Conservation (phyloP, 2,329 filamentous ascomycete genomes). For the Pseudopithomyces chartarum region DNA sequence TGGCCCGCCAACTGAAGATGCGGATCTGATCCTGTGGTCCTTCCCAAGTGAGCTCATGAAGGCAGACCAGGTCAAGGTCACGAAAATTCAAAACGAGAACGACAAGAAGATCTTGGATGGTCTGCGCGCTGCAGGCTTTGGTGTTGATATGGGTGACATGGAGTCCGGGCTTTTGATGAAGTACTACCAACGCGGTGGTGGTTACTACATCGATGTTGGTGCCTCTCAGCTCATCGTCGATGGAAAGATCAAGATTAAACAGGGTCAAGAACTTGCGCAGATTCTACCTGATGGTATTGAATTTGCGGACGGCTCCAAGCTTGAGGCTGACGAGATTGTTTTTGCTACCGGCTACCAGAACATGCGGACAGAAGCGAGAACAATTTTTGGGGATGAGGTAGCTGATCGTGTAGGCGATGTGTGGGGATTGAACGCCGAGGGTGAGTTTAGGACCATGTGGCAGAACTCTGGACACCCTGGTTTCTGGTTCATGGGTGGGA, state of each 20-base stretch:
- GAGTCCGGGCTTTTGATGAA: constrained; percentile 42
- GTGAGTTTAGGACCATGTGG: constrained; percentile 53
- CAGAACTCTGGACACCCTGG: constrained; percentile 41
- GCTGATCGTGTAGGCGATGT: constrained; percentile 50
- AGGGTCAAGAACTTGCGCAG: constrained; percentile 40
- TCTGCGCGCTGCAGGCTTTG: constrained; percentile 50
- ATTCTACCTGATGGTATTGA: constrained; percentile 48
- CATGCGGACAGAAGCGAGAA: constrained; percentile 45
- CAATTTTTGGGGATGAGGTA: constrained; percentile 49
- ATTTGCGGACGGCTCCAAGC: constrained; percentile 50
- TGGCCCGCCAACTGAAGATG: constrained; percentile 31
- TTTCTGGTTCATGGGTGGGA: constrained; percentile 54
- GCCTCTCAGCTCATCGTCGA: constrained; percentile 49
- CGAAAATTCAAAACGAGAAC: constrained; percentile 31
- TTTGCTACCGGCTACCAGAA: constrained; percentile 55
- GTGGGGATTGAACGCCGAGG: constrained; percentile 53
- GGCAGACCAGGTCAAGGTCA: constrained; percentile 29
- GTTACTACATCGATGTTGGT: constrained; percentile 57
- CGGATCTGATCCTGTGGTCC: constrained; percentile 38
- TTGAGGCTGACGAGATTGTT: constrained; percentile 54
- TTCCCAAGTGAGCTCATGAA: constrained; percentile 43
- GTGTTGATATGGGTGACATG: constrained; percentile 39
- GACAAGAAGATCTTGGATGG: constrained; percentile 48
- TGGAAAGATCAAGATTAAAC: constrained; percentile 53
- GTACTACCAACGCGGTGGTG: constrained; percentile 50